These are phyloP conservation scores for Trichoderma sp. DNA, from an alignment of 2,329 filamentous ascomycete species.

Conservation along the genomic window DNA sequence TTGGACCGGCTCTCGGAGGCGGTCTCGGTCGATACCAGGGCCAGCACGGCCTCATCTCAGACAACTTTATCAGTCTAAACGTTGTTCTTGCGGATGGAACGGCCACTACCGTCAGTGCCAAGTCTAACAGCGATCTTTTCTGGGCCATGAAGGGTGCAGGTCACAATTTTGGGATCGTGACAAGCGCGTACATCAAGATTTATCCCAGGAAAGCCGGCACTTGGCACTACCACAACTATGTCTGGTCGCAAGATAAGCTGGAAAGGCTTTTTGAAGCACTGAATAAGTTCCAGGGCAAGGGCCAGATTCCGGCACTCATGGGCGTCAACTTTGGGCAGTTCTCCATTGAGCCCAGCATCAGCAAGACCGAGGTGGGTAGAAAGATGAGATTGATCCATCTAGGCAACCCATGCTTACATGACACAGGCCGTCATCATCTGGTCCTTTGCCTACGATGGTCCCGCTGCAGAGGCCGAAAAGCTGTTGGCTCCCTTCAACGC, in stretches of 20 bases:
- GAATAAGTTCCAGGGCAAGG: slow-evolving; percentile 1
- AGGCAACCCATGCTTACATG: background rate
- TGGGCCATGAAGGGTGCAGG: slow-evolving; percentile 43
- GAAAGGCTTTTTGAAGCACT: background rate
- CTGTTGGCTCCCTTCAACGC: slow-evolving; percentile 13
- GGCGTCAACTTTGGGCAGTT: slow-evolving; percentile 18
- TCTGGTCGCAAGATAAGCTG: slow-evolving; percentile 9
- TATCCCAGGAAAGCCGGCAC: slow-evolving; percentile 25
- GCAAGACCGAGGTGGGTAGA: background rate
- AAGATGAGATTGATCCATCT: accelerated
- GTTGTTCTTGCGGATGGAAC: slow-evolving; percentile 40
- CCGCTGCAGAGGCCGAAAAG: background rate
- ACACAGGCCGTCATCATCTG: slow-evolving; percentile 8
- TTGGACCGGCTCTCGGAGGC: slow-evolving; percentile 39
- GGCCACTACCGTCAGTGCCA: slow-evolving; percentile 30
- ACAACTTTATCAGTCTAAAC: slow-evolving; percentile 41
- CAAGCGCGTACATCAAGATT: slow-evolving; percentile 38
- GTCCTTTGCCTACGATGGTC: slow-evolving; percentile 14
- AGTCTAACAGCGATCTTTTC: slow-evolving; percentile 40
- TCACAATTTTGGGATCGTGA: slow-evolving; percentile 42
- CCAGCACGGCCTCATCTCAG: slow-evolving; percentile 38
- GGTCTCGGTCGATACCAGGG: slow-evolving; percentile 40
- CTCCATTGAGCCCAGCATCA: background rate
- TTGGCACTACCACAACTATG: slow-evolving; percentile 13
- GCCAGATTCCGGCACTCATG: slow-evolving; percentile 1